phyloP scores from a whole-genome alignment of 2,329 filamentous ascomycete genomes.

The Arthrobotrys pseudoclavata region DNA sequence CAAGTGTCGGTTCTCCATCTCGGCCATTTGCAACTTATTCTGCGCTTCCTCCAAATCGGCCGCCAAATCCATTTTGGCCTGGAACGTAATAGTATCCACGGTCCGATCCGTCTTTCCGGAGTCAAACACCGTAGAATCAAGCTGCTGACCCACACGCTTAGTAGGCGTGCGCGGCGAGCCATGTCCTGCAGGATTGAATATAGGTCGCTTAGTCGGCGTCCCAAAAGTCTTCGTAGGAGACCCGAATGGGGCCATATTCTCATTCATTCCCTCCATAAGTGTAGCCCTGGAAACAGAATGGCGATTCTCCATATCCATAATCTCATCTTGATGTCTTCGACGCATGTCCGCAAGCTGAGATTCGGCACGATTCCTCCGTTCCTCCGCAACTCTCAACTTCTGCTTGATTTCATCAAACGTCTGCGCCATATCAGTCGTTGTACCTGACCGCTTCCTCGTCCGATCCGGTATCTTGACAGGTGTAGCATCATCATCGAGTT shows the following conservation, averaged over 20 bases:
- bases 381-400: slow-evolving; percentile 84
- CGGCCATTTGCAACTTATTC: slow-evolving; percentile 90
- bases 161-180: slow-evolving; percentile 74
- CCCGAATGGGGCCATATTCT: slow-evolving; percentile 79
- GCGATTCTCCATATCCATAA: slow-evolving; percentile 75
- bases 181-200: slow-evolving; percentile 77
- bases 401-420: slow-evolving; percentile 91
- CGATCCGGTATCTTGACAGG: slow-evolving; percentile 77
- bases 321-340: slow-evolving; percentile 78
- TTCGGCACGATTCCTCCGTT: slow-evolving; percentile 85
- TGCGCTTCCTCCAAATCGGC: slow-evolving; percentile 91
- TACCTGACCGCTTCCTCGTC: slow-evolving; percentile 76
- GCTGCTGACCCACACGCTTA: slow-evolving; percentile 75
- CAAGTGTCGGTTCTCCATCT: slow-evolving; percentile 95
- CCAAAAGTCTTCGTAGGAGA: slow-evolving; percentile 79
- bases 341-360: slow-evolving; percentile 83
- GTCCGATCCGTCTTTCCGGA: slow-evolving; percentile 88
- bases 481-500: slow-evolving; percentile 73
- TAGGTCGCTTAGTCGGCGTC: slow-evolving; percentile 69
- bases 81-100: slow-evolving; percentile 84
- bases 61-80: slow-evolving; percentile 90
- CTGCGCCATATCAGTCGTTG: slow-evolving; percentile 81
- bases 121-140: slow-evolving; percentile 73
- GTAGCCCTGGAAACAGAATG: slow-evolving; percentile 77
- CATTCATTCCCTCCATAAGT: slow-evolving; percentile 87